Conservation (phyloP, 1,139 yeast species). For the Suhomyces atakaporum region DNA sequence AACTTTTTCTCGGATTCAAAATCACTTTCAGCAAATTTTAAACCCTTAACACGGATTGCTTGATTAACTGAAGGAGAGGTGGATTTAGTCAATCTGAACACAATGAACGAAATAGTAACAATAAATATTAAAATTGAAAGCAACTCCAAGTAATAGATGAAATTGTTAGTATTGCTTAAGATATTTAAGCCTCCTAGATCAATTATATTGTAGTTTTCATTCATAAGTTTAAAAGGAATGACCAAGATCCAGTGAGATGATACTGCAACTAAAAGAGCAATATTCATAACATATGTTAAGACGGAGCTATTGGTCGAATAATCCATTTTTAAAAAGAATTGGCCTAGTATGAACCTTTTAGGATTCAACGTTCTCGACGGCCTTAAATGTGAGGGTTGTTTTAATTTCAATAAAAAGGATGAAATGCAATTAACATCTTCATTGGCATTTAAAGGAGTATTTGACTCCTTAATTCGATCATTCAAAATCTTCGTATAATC, state of each 20-base stretch:
- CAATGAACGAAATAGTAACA: conserved; percentile 29
- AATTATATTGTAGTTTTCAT: conserved; percentile 21
- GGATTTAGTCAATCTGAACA: conserved; percentile 27
- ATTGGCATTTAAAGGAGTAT: conserved; percentile 4
- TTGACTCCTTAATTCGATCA: conserved; percentile 6
- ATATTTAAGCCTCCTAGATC: conserved; percentile 20
- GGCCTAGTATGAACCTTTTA: conserved; percentile 34
- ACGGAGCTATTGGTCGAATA: conserved; percentile 24
- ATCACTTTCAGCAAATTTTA: conserved; percentile 17
- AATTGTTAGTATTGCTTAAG: conserved; percentile 23
- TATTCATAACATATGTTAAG: conserved; percentile 12
- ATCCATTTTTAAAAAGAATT: conserved; percentile 35
- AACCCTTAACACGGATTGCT: neutral
- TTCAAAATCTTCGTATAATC: conserved; percentile 58
- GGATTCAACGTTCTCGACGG: conserved; percentile 22
- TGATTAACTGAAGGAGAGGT: neutral
- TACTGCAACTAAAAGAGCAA: conserved; percentile 22
- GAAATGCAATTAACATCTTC: conserved; percentile 33
- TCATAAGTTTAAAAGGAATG: conserved; percentile 27
- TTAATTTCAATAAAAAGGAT: conserved; percentile 24
- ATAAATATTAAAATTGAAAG: conserved; percentile 29
- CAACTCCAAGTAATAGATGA: conserved; percentile 37
- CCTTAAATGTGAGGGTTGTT: conserved; percentile 18
- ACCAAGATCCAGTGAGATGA: conserved; percentile 31
- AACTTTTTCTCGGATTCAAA: conserved; percentile 23